Evolutionary conservation across 2,329 filamentous ascomycete genomes (phyloP), one percentile per base, ranked within the genome.

Genomic region (Colletotrichum sp.): DNA sequence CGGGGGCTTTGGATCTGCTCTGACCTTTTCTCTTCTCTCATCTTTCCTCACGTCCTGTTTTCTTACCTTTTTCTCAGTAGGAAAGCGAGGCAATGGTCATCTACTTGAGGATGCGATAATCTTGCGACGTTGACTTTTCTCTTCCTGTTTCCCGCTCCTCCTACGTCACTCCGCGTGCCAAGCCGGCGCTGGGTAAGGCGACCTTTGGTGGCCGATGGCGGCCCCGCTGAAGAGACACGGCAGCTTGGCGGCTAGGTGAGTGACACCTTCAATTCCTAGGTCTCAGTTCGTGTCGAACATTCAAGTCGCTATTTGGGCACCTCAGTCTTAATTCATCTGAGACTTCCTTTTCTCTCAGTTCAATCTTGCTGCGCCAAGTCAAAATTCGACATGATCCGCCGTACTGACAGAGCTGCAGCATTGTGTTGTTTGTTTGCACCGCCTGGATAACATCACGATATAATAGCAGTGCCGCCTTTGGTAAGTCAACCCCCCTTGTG

Each of bases 391-490:
- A 52, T 13, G 10, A 13, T 21, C 0, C 12, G 43, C 6, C 10
- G 12, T 52, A 52, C 43, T 52, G 30, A 75, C 68, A 43, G 5
- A 21, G 28, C n/a, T 16, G n/a, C 18, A 77, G 73, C 28, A 18
- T 77, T 21, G 21, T 70, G 7, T 48, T 77, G 3, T 34, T 75
- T 21, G 61, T 36, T 28, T 76, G 73, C 56, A 67, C 66, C 61
- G 73, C 59, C 26, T 79, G 81, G 71, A 69, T 84, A 70, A 82
- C 81, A 26, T 80, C 78, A 16, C 79, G 83, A 73, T 85, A 82
- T 74, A 81, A 82, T 71, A 80, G 75, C 69, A 84, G 83, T 74
- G 82, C 83, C 55, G 82, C 83, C 21, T 85, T 84, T 75, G 83
- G 83, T 85, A 83, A 76, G 78, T 63, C 3, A 28, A 24, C 3